Percentiles rank a stretch among this genome's conserved stretches.
phyloP scores from a whole-genome alignment of 2,329 filamentous ascomycete species.

The Ophiostoma quercus region DNA sequence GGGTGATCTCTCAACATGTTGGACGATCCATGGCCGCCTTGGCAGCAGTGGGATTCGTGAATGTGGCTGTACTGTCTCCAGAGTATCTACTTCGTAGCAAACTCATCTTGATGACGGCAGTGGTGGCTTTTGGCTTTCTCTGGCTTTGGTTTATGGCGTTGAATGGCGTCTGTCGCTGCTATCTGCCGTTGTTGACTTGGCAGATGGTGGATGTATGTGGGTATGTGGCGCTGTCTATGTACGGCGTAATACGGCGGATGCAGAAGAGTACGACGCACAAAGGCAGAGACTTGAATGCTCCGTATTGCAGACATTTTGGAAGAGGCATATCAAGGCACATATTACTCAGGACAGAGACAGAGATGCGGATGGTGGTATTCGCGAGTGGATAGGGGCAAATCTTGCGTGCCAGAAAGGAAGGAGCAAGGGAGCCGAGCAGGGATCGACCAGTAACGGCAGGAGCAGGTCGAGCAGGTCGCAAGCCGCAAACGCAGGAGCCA shows the following conservation, averaged over 20 bases:
- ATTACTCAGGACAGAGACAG: background rate
- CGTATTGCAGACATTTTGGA: background rate
- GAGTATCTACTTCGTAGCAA: background rate
- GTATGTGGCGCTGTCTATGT: background rate
- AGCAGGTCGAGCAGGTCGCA: background rate
- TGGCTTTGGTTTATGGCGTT: background rate
- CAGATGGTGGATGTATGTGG: background rate
- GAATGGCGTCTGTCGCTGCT: too few relatives aligned
- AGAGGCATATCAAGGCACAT: too few relatives aligned
- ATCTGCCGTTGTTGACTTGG: too few relatives aligned
- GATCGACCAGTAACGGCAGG: background rate
- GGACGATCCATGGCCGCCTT: background rate
- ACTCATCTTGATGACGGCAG: background rate
- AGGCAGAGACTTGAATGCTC: background rate
- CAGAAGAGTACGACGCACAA: background rate
- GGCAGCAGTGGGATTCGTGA: background rate
- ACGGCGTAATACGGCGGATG: slow-evolving; percentile 1
- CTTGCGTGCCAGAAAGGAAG: background rate
- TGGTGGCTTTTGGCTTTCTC: background rate
- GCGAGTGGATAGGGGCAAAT: background rate
- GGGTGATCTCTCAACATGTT: background rate
- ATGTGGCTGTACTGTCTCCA: background rate
- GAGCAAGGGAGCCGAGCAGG: background rate
- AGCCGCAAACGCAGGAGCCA: too few relatives aligned
- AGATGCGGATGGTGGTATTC: slow-evolving; percentile 3